Evolutionary conservation across 768 basidiomycete species (phyloP).

Genomic region (Amanita fuliginea): DNA sequence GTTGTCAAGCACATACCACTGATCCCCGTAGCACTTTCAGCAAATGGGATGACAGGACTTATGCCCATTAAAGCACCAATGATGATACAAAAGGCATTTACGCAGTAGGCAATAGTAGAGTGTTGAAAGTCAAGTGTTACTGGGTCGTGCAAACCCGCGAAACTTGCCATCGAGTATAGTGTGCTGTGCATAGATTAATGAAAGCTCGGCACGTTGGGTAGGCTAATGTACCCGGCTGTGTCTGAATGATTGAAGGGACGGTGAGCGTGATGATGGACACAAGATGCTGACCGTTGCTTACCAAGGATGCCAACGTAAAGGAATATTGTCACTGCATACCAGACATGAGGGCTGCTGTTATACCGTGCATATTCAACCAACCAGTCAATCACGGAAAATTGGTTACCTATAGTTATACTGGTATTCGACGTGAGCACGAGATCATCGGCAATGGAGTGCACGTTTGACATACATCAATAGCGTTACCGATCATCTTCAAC

Average conservation of each 20-base stretch:
- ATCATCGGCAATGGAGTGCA: neutral
- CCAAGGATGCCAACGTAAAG: constrained; percentile 82
- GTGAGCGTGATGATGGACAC: neutral
- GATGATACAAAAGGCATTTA: constrained; percentile 72
- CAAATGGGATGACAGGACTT: constrained; percentile 77
- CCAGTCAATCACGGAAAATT: neutral
- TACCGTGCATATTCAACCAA: constrained; percentile 8
- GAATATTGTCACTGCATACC: constrained; percentile 86
- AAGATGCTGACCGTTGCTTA: constrained; percentile 19
- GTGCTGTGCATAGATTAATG: constrained; percentile 38
- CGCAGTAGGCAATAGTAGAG: constrained; percentile 72
- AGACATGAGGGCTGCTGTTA: constrained; percentile 57
- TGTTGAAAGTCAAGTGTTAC: constrained; percentile 82
- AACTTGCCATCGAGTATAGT: constrained; percentile 85
- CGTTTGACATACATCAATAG: constrained; percentile 41
- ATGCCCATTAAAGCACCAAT: constrained; percentile 76
- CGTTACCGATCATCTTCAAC: constrained; percentile 51
- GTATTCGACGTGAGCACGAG: constrained; percentile 2
- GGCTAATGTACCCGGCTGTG: constrained; percentile 31
- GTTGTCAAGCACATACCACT: constrained; percentile 29
- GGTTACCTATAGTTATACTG: constrained; percentile 38
- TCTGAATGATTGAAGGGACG: constrained; percentile 16
- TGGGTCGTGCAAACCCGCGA: constrained; percentile 75
- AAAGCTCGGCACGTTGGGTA: neutral
- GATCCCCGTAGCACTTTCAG: constrained; percentile 78